A percentile compares a stretch with the other conserved stretches of the same genome.
Evolutionary conservation across 116 monocot genomes (phyloP).

Genomic region (Zostera marina): DNA sequence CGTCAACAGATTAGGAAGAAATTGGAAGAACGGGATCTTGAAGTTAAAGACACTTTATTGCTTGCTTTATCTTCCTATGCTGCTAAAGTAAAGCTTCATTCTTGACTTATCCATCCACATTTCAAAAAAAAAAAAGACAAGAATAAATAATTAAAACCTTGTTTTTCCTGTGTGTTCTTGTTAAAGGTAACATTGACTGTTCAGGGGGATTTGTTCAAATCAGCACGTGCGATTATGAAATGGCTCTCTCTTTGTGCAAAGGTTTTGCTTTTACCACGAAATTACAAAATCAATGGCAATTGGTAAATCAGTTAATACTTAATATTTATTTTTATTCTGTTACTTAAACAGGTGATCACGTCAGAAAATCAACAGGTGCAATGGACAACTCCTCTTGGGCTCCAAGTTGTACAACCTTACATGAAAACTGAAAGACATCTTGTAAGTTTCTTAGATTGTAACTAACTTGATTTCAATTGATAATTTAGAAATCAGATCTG

Average conservation of each 20-base stretch:
- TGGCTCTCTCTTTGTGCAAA: slow-evolving; percentile 89
- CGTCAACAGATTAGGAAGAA: slow-evolving; percentile 80
- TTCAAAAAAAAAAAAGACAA: background rate
- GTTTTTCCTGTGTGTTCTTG: background rate
- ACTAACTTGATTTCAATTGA: background rate
- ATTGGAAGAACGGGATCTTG: slow-evolving; percentile 59
- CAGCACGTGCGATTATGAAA: slow-evolving; percentile 78
- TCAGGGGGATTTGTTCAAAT: slow-evolving; percentile 80
- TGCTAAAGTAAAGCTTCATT: slow-evolving; percentile 42
- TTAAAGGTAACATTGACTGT: slow-evolving; percentile 61
- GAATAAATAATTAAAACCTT: background rate
- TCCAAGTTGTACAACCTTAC: slow-evolving; percentile 92
- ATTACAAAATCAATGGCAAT: background rate
- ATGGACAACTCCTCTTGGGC: slow-evolving; percentile 85
- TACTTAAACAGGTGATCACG: slow-evolving; percentile 48
- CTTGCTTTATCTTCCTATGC: slow-evolving; percentile 78
- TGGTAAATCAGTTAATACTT: background rate
- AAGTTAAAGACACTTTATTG: slow-evolving; percentile 53
- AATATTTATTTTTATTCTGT: background rate
- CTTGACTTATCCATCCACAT: background rate
- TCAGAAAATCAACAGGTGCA: slow-evolving; percentile 67
- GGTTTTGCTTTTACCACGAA: slow-evolving; percentile 16
- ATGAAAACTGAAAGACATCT: slow-evolving; percentile 51
- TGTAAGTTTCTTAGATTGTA: slow-evolving; percentile 26
- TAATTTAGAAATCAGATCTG: too few species aligned